Percentiles rank a stretch among this genome's conserved stretches.
Conservation (phyloP, 108 stramenopile species). For the Skeletonema costatum region DNA sequence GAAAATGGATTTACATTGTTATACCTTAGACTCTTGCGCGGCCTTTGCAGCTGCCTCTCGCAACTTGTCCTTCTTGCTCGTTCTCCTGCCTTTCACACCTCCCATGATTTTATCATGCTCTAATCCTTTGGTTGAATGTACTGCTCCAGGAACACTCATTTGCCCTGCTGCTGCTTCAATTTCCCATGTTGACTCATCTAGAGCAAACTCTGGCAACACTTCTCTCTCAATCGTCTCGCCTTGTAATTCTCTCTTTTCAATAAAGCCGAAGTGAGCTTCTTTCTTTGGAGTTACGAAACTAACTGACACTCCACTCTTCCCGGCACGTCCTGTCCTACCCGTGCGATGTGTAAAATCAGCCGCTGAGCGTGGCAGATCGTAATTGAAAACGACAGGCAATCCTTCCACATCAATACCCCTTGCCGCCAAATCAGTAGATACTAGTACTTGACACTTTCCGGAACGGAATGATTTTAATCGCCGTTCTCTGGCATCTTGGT, state of each 20-base stretch:
- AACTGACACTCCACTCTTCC: slow-evolving; percentile 83
- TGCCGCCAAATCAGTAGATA: slow-evolving; percentile 96
- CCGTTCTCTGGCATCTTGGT: slow-evolving; percentile 85
- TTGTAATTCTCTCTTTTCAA: slow-evolving; percentile 64
- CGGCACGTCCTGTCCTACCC: slow-evolving; percentile 97
- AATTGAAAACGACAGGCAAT: slow-evolving; percentile 87
- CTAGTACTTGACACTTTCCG: slow-evolving; percentile 79
- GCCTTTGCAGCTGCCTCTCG: slow-evolving; percentile 58
- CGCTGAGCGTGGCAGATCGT: slow-evolving; percentile 87
- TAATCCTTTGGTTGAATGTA: slow-evolving; percentile 62
- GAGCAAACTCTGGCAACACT: slow-evolving; percentile 58
- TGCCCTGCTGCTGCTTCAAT: slow-evolving; percentile 32
- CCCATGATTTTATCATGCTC: slow-evolving; percentile 83
- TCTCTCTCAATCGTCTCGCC: slow-evolving; percentile 53
- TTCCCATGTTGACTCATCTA: slow-evolving; percentile 65
- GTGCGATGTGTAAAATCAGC: slow-evolving; percentile 94
- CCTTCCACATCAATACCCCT: slow-evolving; percentile 94
- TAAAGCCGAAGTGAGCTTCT: slow-evolving; percentile 71
- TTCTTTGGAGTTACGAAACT: slow-evolving; percentile 85
- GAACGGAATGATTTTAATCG: slow-evolving; percentile 80
- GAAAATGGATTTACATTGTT: background rate
- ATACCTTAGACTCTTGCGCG: slow-evolving; percentile 1
- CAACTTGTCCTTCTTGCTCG: slow-evolving; percentile 80
- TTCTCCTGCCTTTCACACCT: slow-evolving; percentile 74
- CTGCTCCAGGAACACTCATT: slow-evolving; percentile 51